These are phyloP conservation scores for Pistacia vera DNA, from an alignment of 345 rosid genomes.

Conservation along the genomic window DNA sequence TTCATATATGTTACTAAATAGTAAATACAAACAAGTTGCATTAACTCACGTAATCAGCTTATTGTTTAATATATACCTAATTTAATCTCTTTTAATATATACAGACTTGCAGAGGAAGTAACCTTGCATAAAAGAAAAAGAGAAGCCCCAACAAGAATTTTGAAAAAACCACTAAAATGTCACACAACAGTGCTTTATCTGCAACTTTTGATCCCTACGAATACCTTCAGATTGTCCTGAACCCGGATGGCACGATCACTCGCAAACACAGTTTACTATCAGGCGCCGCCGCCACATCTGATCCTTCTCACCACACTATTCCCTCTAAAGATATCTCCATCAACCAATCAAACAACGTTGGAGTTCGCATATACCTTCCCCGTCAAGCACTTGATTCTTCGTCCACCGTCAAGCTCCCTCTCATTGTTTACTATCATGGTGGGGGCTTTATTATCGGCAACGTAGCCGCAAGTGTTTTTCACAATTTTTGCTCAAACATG, in stretches of 20 bases:
- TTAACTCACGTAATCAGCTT: no score
- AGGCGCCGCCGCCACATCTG: slow-evolving; percentile 23
- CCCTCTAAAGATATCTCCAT: slow-evolving; percentile 40
- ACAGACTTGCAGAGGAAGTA: no score
- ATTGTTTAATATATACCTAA: no score
- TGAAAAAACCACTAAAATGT: background rate
- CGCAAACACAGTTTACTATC: slow-evolving; percentile 24
- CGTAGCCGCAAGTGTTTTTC: slow-evolving; percentile 24
- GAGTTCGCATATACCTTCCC: slow-evolving; percentile 41
- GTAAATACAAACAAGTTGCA: no score
- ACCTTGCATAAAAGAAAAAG: no score
- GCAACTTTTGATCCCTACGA: slow-evolving; percentile 26
- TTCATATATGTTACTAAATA: no score
- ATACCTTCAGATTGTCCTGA: slow-evolving; percentile 27
- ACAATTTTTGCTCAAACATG: slow-evolving; percentile 41
- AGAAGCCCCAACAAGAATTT: no score
- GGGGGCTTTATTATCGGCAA: slow-evolving; percentile 58
- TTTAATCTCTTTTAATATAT: no score
- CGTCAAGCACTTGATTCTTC: slow-evolving; percentile 8
- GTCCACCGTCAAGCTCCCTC: slow-evolving; percentile 41
- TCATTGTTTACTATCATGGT: slow-evolving; percentile 60
- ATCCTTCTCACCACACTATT: slow-evolving; percentile 12
- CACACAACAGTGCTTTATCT: background rate
- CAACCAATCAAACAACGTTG: slow-evolving; percentile 30
- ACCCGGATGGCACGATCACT: slow-evolving; percentile 45